phyloP scores from a whole-genome alignment of 163 green algal species.

The Volvox carteri region DNA sequence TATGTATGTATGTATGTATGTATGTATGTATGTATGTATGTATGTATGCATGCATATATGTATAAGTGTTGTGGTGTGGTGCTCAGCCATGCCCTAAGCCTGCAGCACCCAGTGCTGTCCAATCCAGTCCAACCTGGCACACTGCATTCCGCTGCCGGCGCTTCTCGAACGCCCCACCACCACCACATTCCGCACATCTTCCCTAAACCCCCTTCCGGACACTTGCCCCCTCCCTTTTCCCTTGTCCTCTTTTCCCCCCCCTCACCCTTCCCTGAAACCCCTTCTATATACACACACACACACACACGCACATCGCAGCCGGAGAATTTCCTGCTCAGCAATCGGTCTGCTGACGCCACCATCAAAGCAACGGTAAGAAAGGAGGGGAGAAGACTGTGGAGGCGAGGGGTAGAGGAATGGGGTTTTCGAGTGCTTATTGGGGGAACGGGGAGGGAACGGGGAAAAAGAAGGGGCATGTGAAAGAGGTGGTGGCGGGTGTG shows the following conservation, averaged over 20 bases:
- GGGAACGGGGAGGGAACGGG: background rate
- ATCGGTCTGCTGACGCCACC: background rate
- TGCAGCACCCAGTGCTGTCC: too few species aligned
- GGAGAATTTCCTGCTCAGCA: constrained; percentile 78
- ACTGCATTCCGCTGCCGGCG: too few species aligned
- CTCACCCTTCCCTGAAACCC: too few species aligned
- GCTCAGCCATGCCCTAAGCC: too few species aligned
- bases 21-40: background rate
- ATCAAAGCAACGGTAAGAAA: constrained; percentile 41
- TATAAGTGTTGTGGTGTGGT: too few species aligned
- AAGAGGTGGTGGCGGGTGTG: background rate
- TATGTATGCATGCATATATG: too few species aligned
- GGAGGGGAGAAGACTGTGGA: background rate
- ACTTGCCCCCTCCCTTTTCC: too few species aligned
- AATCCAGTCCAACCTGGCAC: too few species aligned
- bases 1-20: background rate
- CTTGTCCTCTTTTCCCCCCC: constrained; percentile 42
- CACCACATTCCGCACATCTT: background rate
- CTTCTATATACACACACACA: too few species aligned
- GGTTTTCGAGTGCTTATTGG: too few species aligned
- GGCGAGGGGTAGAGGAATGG: background rate
- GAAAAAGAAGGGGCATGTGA: background rate
- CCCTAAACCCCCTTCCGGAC: too few species aligned
- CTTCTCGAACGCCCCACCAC: background rate
- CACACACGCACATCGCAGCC: too few species aligned